A percentile compares a stretch with the other conserved stretches of the same genome.
These are phyloP conservation scores for Acer negundo DNA, from an alignment of 345 rosid genomes.

Conservation along the genomic window DNA sequence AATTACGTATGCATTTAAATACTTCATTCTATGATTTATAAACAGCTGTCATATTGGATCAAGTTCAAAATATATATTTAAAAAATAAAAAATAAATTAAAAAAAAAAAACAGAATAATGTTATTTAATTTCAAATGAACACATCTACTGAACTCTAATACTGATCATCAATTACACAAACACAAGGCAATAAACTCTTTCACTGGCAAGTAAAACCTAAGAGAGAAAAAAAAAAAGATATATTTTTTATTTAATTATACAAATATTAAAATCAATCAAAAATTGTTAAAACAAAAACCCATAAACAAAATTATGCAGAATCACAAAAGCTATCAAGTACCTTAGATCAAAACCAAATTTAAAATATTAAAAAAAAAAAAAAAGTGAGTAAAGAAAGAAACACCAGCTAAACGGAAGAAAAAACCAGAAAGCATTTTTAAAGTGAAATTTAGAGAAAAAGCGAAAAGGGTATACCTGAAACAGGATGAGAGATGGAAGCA, in stretches of 20 bases:
- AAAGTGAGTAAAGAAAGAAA: neutral
- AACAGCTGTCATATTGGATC: neutral
- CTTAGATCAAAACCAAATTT: neutral
- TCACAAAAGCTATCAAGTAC: neutral
- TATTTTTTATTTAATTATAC: neutral
- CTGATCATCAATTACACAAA: conserved; percentile 12
- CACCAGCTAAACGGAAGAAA: neutral
- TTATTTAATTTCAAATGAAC: neutral
- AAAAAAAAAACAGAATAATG: neutral
- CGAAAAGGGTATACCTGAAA: conserved; percentile 23
- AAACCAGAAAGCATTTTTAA: neutral
- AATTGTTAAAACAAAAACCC: neutral
- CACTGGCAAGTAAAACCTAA: neutral
- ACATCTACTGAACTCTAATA: neutral
- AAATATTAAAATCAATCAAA: neutral
- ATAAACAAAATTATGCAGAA: neutral
- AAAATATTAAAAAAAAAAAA: neutral
- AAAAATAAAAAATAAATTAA: neutral
- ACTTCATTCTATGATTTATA: neutral
- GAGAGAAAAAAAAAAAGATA: neutral
- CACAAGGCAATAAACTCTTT: neutral
- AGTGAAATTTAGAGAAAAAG: neutral
- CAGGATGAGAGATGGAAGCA: conserved; percentile 14
- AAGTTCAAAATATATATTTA: neutral
- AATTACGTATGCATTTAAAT: neutral